Evolutionary conservation across 805 yeast species (phyloP).

Genomic region (Cyberlindnera misumaiensis): DNA sequence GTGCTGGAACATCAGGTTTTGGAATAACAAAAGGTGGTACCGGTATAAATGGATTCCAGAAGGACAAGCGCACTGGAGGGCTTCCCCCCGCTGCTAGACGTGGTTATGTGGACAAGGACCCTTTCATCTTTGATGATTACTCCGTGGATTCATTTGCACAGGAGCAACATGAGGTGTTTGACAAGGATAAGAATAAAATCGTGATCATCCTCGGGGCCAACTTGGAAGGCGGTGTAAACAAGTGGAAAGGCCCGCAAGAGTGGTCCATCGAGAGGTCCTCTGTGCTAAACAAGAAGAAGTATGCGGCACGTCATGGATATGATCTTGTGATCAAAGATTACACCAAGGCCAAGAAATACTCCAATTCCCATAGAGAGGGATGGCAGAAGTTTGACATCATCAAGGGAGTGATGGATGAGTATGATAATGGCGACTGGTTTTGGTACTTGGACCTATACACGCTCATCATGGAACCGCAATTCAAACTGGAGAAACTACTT

Average conservation of each 20-base stretch:
- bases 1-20: constrained; percentile 15
- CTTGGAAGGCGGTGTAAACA: constrained; percentile 34
- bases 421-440: constrained; percentile 29
- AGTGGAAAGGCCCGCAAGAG: constrained; percentile 32
- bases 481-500: constrained; percentile 29
- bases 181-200: constrained; percentile 24
- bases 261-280: constrained; percentile 44
- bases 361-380: constrained; percentile 42
- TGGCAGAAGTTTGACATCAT: constrained; percentile 37
- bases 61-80: constrained; percentile 19
- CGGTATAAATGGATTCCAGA: constrained; percentile 17
- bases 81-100: constrained; percentile 19
- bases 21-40: constrained; percentile 24
- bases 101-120: constrained; percentile 9
- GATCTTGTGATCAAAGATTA: constrained; percentile 39
- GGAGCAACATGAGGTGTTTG: constrained; percentile 4
- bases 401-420: constrained; percentile 29
- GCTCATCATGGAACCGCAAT: constrained; percentile 34
- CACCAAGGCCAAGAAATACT: constrained; percentile 40
- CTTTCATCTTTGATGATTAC: constrained; percentile 8
- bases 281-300: constrained; percentile 39
- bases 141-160: constrained; percentile 5
- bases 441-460: constrained; percentile 37
- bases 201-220: constrained; percentile 34
- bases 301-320: constrained; percentile 42